A percentile compares a stretch with the other conserved stretches of the same genome.
Conservation (phyloP, 2,329 filamentous ascomycete genomes). For the Thielaviopsis populi region DNA sequence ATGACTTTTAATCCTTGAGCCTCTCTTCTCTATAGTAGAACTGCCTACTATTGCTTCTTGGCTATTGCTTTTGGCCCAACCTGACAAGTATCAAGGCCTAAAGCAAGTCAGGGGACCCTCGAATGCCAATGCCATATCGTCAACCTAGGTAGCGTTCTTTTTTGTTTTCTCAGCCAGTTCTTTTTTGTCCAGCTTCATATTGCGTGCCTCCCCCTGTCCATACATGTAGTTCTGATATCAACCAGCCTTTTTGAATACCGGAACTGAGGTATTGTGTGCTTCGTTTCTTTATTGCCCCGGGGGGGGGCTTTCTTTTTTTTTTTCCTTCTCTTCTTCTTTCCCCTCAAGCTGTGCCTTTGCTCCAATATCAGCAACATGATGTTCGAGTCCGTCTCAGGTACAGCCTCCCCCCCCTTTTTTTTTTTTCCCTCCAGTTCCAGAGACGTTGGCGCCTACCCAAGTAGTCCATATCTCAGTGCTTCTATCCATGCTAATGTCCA, state of each 20-base stretch:
- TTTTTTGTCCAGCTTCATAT: not conserved
- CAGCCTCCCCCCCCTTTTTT: too few species aligned
- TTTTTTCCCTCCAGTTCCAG: too few species aligned
- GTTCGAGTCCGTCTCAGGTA: too few species aligned
- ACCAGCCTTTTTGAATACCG: not conserved
- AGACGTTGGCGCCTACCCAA: too few species aligned
- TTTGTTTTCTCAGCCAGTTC: not conserved
- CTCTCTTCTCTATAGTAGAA: not conserved
- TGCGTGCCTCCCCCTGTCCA: not conserved
- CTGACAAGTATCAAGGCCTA: not conserved
- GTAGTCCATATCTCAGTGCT: too few species aligned
- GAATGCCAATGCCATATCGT: not conserved
- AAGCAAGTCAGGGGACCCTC: not conserved
- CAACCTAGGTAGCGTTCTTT: not conserved
- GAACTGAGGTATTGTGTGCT: too few species aligned
- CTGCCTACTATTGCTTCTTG: not conserved
- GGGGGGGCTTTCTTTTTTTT: too few species aligned
- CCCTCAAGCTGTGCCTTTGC: too few species aligned
- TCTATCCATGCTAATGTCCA: too few species aligned
- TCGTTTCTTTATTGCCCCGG: too few species aligned
- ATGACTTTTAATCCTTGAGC: not conserved
- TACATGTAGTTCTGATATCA: not conserved
- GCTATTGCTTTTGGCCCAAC: not conserved
- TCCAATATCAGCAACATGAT: too few species aligned
- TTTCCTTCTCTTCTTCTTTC: too few species aligned